Percentiles rank a stretch among this genome's conserved stretches.
Conservation (phyloP, 768 basidiomycete genomes). For the Termitomyces sp. region DNA sequence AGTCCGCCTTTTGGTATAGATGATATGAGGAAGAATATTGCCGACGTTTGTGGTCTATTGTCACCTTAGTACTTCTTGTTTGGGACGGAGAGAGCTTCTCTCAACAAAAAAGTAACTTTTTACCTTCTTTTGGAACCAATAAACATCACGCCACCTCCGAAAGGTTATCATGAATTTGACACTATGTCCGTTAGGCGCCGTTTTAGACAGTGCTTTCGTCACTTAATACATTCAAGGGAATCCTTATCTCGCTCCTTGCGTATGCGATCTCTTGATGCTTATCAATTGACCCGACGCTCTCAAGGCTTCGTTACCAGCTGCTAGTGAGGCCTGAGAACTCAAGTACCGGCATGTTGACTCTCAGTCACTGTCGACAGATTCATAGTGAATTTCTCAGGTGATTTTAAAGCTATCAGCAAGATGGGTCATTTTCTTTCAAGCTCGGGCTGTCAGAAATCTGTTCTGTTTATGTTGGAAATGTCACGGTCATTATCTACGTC, state of each 20-base stretch:
- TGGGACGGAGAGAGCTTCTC: background rate
- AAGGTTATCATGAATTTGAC: background rate
- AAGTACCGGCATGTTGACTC: background rate
- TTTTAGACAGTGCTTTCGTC: background rate
- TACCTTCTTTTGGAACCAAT: background rate
- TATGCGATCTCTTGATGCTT: background rate
- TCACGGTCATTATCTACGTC: background rate
- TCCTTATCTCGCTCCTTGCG: background rate
- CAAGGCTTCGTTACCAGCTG: background rate
- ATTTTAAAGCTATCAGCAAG: background rate
- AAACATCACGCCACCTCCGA: background rate
- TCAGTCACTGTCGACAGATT: background rate
- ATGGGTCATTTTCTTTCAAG: background rate
- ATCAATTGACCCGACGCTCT: background rate
- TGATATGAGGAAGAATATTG: slow-evolving; percentile 50
- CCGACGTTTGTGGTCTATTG: slow-evolving; percentile 48
- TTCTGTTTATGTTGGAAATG: background rate
- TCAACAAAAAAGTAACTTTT: background rate
- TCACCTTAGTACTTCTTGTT: background rate
- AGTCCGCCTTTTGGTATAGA: slow-evolving; percentile 51
- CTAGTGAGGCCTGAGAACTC: background rate
- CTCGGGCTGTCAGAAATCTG: background rate
- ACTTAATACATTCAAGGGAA: background rate
- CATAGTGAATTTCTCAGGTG: background rate
- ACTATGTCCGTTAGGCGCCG: too few species aligned